Percentiles rank a stretch among this genome's conserved stretches.
These are phyloP conservation scores for Chalciporus sphaerocephalus DNA, from an alignment of 768 basidiomycete genomes.

Conservation along the genomic window DNA sequence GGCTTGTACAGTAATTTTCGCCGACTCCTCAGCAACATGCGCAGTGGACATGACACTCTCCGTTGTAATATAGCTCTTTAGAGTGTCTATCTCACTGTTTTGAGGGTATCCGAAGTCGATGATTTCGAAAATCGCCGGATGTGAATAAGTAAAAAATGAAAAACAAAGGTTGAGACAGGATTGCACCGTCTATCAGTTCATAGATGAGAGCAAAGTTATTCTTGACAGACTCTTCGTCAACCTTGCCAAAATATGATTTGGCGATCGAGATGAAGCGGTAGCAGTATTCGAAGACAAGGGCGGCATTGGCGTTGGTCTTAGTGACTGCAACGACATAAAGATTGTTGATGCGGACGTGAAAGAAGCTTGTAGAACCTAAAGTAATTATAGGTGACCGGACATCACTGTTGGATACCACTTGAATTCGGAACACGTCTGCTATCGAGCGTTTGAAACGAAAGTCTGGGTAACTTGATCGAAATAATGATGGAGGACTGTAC, in stretches of 20 bases:
- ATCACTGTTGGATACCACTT: conserved; percentile 96
- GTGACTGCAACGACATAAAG: conserved; percentile 95
- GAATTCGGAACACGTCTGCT: conserved; percentile 97
- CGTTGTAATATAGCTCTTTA: conserved; percentile 97
- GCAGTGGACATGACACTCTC: conserved; percentile 88
- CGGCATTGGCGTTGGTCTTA: conserved; percentile 96
- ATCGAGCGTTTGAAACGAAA: conserved; percentile 72
- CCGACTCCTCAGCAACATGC: conserved; percentile 90
- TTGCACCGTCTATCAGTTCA: conserved; percentile 89
- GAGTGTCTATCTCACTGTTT: conserved; percentile 96
- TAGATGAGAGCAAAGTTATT: conserved; percentile 99
- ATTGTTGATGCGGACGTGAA: conserved; percentile 94
- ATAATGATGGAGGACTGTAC: conserved; percentile 24
- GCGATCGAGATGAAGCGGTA: conserved; percentile 95
- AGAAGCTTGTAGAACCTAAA: conserved; percentile 96
- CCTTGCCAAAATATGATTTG: conserved; percentile 95
- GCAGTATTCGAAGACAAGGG: conserved; percentile 95
- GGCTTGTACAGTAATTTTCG: conserved; percentile 95
- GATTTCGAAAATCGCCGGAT: conserved; percentile 59
- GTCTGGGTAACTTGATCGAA: not conserved
- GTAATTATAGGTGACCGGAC: conserved; percentile 97
- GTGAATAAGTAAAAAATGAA: conserved; percentile 6
- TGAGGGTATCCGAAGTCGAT: conserved; percentile 99
- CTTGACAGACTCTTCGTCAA: conserved; percentile 97
- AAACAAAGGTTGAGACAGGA: conserved; percentile 13